Conservation (phyloP, 2,329 filamentous ascomycete genomes). For the Mariannaea elegans region DNA sequence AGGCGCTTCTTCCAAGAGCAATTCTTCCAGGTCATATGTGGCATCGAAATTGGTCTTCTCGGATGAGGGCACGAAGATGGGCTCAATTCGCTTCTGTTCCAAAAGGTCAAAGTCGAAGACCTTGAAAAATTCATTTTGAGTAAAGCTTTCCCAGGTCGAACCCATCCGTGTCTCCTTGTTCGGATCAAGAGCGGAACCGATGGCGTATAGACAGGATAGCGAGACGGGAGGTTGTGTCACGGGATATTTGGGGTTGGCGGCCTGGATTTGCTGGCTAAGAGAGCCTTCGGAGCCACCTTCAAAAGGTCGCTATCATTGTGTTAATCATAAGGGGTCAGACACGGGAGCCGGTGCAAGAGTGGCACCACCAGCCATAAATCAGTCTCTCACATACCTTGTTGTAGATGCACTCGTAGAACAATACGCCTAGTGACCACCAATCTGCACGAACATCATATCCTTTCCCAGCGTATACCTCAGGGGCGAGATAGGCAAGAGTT, state of each 20-base stretch:
- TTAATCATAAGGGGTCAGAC: conserved; percentile 20
- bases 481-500: conserved; percentile 92
- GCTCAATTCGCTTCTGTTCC: conserved; percentile 87
- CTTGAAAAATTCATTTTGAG: conserved; percentile 88
- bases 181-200: conserved; percentile 82
- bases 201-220: conserved; percentile 86
- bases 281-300: conserved; percentile 87
- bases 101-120: conserved; percentile 84
- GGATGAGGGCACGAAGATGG: conserved; percentile 90
- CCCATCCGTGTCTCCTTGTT: conserved; percentile 86
- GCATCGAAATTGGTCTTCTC: conserved; percentile 99
- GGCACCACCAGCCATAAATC: conserved; percentile 40
- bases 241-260: conserved; percentile 86
- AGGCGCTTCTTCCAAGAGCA: conserved; percentile 92
- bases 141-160: conserved; percentile 86
- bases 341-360: not conserved
- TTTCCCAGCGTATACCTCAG: conserved; percentile 90
- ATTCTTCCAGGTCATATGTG: conserved; percentile 94
- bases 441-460: conserved; percentile 93
- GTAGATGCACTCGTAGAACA: conserved; percentile 99
- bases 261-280: conserved; percentile 81
- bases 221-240: conserved; percentile 91
- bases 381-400: conserved; percentile 75
- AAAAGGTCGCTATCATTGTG: conserved; percentile 77
- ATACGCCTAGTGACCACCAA: conserved; percentile 97